A percentile compares a stretch with the other conserved stretches of the same genome.
Conservation (phyloP, 2,329 filamentous ascomycete species). For the Dactylellina haptotyla region DNA sequence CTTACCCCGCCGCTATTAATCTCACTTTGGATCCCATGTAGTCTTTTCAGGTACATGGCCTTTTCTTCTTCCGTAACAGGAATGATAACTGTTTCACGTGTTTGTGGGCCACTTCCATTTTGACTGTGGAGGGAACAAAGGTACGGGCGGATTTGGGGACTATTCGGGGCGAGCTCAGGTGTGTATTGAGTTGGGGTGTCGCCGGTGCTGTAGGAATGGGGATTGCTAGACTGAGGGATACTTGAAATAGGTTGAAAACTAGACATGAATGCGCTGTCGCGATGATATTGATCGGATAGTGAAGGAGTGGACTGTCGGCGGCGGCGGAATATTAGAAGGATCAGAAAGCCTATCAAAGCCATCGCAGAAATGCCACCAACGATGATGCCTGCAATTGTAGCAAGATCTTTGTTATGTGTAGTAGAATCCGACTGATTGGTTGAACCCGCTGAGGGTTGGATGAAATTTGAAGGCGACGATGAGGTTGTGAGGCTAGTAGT, state of each 20-base stretch:
- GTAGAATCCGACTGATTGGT: background rate
- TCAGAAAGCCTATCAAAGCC: slow-evolving; percentile 64
- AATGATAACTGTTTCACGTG: slow-evolving; percentile 35
- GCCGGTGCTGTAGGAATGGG: slow-evolving; percentile 24
- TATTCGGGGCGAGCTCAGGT: slow-evolving; percentile 27
- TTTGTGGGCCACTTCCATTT: slow-evolving; percentile 17
- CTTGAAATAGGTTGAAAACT: background rate
- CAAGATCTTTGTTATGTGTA: slow-evolving; percentile 60
- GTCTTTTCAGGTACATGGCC: slow-evolving; percentile 34
- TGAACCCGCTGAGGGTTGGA: background rate
- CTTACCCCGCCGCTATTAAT: slow-evolving; percentile 27
- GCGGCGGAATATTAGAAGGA: slow-evolving; percentile 54
- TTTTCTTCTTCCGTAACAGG: slow-evolving; percentile 39
- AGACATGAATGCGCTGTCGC: background rate
- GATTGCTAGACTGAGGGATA: background rate
- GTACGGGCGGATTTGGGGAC: slow-evolving; percentile 25
- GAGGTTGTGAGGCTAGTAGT: too few species aligned
- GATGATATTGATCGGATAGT: background rate
- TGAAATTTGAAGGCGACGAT: background rate
- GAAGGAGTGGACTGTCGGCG: background rate
- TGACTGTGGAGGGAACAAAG: slow-evolving; percentile 4
- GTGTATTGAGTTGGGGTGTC: slow-evolving; percentile 11
- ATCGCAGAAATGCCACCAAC: slow-evolving; percentile 66
- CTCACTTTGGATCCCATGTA: slow-evolving; percentile 21
- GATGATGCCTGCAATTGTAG: slow-evolving; percentile 71